These are phyloP conservation scores for Cordyceps militaris DNA, from an alignment of 2,329 filamentous ascomycete species.

Conservation along the genomic window DNA sequence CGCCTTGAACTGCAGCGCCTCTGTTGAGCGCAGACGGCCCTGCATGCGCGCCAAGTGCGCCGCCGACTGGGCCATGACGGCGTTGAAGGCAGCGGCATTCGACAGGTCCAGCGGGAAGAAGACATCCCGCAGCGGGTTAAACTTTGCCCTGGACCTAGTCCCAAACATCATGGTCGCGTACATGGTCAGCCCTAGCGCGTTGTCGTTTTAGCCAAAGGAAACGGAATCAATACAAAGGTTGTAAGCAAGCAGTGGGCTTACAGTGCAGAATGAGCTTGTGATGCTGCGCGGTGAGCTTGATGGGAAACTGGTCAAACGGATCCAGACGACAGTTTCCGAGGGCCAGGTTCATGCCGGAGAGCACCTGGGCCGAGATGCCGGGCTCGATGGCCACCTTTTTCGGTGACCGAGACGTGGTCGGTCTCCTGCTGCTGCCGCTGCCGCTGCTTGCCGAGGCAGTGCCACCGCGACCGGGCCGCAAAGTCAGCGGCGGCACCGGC, in stretches of 20 bases:
- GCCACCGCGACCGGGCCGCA: not conserved
- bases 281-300: conserved; percentile 26
- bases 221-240: too few species aligned
- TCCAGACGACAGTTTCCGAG: conserved; percentile 23
- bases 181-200: conserved; percentile 22
- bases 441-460: not conserved
- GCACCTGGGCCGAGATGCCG: conserved; percentile 16
- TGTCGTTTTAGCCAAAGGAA: not conserved
- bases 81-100: conserved; percentile 33
- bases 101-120: conserved; percentile 34
- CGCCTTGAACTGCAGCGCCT: conserved; percentile 26
- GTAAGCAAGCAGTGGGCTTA: conserved; percentile 15
- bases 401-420: not conserved
- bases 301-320: conserved; percentile 29
- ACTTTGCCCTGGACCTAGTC: conserved; percentile 19
- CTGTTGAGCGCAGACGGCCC: conserved; percentile 19
- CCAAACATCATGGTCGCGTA: conserved; percentile 29
- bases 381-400: not conserved
- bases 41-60: conserved; percentile 30
- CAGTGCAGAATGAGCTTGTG: conserved; percentile 31
- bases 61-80: conserved; percentile 34
- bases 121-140: conserved; percentile 33
- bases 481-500: not conserved
- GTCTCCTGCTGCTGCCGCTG: not conserved
- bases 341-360: conserved; percentile 24